Evolutionary conservation across 2,329 filamentous ascomycete species (phyloP).

Genomic region (Neofusicoccum cordaticola): DNA sequence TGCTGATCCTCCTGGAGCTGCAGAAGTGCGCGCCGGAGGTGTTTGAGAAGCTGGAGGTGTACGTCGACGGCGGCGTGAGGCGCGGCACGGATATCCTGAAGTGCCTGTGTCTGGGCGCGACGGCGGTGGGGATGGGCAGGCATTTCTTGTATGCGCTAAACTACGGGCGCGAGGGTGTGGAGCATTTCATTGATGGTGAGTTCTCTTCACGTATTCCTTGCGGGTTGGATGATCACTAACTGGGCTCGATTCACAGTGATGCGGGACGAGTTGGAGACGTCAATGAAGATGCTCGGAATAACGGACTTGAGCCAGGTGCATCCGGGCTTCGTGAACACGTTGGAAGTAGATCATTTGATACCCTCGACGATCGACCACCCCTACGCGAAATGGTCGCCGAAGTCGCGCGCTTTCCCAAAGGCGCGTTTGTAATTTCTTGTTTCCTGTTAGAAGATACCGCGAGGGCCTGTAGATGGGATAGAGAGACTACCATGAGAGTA

Average conservation of each 20-base stretch:
- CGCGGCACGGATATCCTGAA: slow-evolving; percentile 40
- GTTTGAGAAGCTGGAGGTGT: slow-evolving; percentile 35
- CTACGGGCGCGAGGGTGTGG: slow-evolving; percentile 36
- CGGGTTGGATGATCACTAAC: neutral
- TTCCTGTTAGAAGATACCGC: neutral
- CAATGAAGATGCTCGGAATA: slow-evolving; percentile 65
- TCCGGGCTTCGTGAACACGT: slow-evolving; percentile 58
- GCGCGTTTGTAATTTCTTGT: neutral
- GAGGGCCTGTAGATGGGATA: neutral
- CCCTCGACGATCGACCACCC: slow-evolving; percentile 18
- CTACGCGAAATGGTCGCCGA: slow-evolving; percentile 16
- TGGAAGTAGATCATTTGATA: slow-evolving; percentile 26
- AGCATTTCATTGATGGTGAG: slow-evolving; percentile 37
- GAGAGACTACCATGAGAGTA: neutral
- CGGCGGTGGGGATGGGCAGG: slow-evolving; percentile 37
- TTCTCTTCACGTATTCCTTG: neutral
- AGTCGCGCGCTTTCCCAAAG: neutral
- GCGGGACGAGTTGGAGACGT: slow-evolving; percentile 61
- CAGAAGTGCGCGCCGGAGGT: slow-evolving; percentile 36
- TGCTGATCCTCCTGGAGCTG: slow-evolving; percentile 39
- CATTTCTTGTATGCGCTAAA: slow-evolving; percentile 39
- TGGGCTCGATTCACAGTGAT: slow-evolving; percentile 27
- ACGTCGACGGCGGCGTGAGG: slow-evolving; percentile 37
- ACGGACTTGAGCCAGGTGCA: slow-evolving; percentile 60
- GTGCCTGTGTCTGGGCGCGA: slow-evolving; percentile 39